These are phyloP conservation scores for Keqinozyma sinolaborantium DNA, from an alignment of 1,139 yeast genomes.

Conservation along the genomic window DNA sequence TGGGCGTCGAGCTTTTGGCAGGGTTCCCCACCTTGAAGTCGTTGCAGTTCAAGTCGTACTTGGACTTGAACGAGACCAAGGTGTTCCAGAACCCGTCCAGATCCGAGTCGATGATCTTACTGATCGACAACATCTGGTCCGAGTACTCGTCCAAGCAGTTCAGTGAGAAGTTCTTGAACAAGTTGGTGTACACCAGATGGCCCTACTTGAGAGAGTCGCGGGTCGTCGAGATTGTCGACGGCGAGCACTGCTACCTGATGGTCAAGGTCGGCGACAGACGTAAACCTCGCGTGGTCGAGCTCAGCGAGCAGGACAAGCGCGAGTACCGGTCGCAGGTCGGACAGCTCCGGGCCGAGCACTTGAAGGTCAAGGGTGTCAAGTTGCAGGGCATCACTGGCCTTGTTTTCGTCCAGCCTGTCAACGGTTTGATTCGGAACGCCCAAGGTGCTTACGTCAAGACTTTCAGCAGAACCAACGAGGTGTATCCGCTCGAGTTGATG, in stretches of 20 bases:
- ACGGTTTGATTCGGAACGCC: constrained; percentile 67
- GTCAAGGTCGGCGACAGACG: constrained; percentile 23
- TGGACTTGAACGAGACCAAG: constrained; percentile 61
- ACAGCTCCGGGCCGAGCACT: constrained; percentile 21
- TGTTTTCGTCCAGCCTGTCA: constrained; percentile 69
- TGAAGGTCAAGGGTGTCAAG: constrained; percentile 54
- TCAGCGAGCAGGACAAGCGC: constrained; percentile 38
- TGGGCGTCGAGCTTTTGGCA: constrained; percentile 70
- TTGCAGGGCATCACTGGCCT: constrained; percentile 54
- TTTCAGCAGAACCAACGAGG: constrained; percentile 48
- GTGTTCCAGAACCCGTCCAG: constrained; percentile 85
- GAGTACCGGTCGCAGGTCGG: constrained; percentile 24
- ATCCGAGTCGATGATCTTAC: constrained; percentile 75
- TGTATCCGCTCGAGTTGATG: constrained; percentile 72
- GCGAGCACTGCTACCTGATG: constrained; percentile 41
- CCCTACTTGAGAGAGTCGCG: constrained; percentile 85
- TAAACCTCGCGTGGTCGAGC: constrained; percentile 20
- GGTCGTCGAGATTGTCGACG: constrained; percentile 63
- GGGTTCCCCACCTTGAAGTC: constrained; percentile 87
- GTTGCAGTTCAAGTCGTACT: constrained; percentile 51
- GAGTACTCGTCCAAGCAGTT: constrained; percentile 52
- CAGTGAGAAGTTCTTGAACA: constrained; percentile 28
- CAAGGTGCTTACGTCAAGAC: constrained; percentile 80
- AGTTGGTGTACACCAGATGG: constrained; percentile 70
- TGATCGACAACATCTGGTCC: constrained; percentile 49